Base-by-base conservation (phyloP, 1,284 basidiomycete species). In the Cryptococcus jaspeensis region DNA sequence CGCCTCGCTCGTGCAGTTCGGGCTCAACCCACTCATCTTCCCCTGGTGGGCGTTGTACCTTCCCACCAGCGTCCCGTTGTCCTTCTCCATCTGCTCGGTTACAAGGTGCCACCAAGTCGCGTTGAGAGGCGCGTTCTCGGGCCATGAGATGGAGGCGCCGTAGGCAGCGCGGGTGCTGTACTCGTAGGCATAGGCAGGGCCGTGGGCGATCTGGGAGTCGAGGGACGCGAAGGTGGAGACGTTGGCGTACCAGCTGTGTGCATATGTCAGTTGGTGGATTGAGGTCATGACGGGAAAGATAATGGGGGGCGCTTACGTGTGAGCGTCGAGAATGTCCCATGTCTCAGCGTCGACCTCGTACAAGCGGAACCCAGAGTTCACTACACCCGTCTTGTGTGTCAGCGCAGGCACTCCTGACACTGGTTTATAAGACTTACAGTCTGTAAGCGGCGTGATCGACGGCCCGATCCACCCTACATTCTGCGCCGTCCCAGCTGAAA, bases 51-150 rank as follows among this genome's bases (percentile, higher is more conserved):
- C n/a, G n/a, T n/a, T n/a, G n/a, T n/a, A n/a, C n/a, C 3, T 48
- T n/a, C 15, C 35, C 18, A 15, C 25, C 36, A 40, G 5, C 38
- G 18, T 25, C 39, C 16, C 11, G 13, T 50, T 22, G 48, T 50
- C n/a, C n/a, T 25, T 36, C 20, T 48, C 18, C 16, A 7, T n/a
- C 40, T 42, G 40, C 40, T 42, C 40, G 12, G 40, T 42, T 12
- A 42, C 28, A n/a, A n/a, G n/a, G 28, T 32, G 28, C 88, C 88
- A 91, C 84, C 87, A 91, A 5, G 89, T 89, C 16, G 86, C 87
- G 64, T 91, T 91, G 55, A 91, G 74, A 0, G 89, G 88, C 59
- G 88, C 87, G 48, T 80, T 79, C 5, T 74, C 67, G 6, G 82
- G 81, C 89, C 89, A 91, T 0, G 80, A 66, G 50, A 90, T 84